Base-by-base conservation (phyloP, 2,329 filamentous ascomycete genomes). In the Sarocladiaceae sp. region DNA sequence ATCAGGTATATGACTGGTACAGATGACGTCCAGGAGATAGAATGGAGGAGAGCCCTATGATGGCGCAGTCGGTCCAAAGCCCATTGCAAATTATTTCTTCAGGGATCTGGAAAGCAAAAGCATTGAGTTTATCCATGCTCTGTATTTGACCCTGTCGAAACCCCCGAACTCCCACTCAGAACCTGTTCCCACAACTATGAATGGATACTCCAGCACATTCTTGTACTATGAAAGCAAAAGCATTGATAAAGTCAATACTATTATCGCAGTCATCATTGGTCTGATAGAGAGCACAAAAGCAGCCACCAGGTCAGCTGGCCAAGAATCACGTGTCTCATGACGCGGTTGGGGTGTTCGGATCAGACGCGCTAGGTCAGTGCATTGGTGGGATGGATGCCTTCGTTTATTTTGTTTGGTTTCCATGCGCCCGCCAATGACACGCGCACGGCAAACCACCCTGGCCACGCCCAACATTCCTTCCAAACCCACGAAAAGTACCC, bases 271-370 rank as follows among this genome's bases (percentile, higher is more conserved):
- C n/a, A n/a, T 8, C 29, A 10, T 15, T 33, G 29, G 29, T 33
- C 29, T 15, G 15, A 33, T 33, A 8, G 29, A 10, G 10, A 10
- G 29, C 29, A 33, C 29, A 33, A 10, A 15, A 22, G 12, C 23
- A 15, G 44, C 22, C 31, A 15, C 44, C 25, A 18, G 44, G 44
- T 22, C 44, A 31, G 11, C 15, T 12, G 28, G 44, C 25, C 26
- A 48, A 48, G 44, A 15, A 48, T 48, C 44, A 48, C 44, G 44
- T 48, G 44, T 33, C 44, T 48, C 26, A 22, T 48, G 44, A 48
- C 44, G 44, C 26, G 18, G n/a, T n/a, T n/a, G n/a, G n/a, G n/a
- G n/a, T n/a, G n/a, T n/a, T n/a, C n/a, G n/a, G n/a, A n/a, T n/a
- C n/a, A n/a, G n/a, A n/a, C 18, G 25, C 18, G 44, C 18, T 22